A percentile compares a stretch with the other conserved stretches of the same genome.
Conservation (phyloP, 148 eudicot species). For the Chenopodium formosanum region DNA sequence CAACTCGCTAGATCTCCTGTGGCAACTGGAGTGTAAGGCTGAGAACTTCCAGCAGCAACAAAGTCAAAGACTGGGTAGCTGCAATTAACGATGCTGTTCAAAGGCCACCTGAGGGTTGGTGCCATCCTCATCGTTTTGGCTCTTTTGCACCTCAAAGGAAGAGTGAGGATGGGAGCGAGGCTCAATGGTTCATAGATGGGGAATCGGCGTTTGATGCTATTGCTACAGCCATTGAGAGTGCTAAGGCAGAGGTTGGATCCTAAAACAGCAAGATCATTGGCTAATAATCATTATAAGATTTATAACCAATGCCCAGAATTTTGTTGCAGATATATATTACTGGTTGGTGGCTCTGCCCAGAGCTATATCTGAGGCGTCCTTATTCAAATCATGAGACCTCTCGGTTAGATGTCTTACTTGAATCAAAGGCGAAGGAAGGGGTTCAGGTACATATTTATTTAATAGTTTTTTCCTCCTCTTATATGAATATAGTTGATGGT, state of each 20-base stretch:
- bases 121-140: conserved; percentile 89
- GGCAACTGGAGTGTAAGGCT: conserved; percentile 59
- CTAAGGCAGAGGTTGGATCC: conserved; percentile 81
- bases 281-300: neutral
- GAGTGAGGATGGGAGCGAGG: conserved; percentile 87
- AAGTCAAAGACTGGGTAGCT: conserved; percentile 85
- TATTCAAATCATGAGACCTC: conserved; percentile 58
- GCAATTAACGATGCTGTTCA: conserved; percentile 85
- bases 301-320: conserved; percentile 14
- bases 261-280: neutral
- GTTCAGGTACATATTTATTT: conserved; percentile 67
- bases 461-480: neutral
- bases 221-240: conserved; percentile 90
- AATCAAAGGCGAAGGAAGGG: conserved; percentile 89
- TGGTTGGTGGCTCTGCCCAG: conserved; percentile 99
- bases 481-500: neutral
- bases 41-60: conserved; percentile 64
- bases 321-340: conserved; percentile 82
- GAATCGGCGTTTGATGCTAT: conserved; percentile 84
- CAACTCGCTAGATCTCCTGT: conserved; percentile 69
- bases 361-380: conserved; percentile 83
- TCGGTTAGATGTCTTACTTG: conserved; percentile 82
- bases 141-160: conserved; percentile 92
- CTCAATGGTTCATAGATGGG: conserved; percentile 99
- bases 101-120: conserved; percentile 90